Evolutionary conservation across 2,329 filamentous ascomycete genomes (phyloP), one percentile per base, ranked within the genome.

Genomic region (Hypoxylon rubiginosum): DNA sequence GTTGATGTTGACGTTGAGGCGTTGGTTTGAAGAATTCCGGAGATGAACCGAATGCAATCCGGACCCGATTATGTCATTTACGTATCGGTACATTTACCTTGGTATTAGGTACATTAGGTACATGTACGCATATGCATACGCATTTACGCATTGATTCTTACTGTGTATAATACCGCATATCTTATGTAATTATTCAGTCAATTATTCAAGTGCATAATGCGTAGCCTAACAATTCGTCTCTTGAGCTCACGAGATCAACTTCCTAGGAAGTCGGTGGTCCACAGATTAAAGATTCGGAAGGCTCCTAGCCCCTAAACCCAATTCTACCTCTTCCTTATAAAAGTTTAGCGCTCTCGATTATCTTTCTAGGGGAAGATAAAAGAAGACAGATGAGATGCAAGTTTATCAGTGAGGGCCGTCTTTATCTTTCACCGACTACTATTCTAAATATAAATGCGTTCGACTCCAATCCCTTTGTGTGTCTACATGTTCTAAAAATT

Each of bases 21-120:
- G 19, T 17, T 48, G 32, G 24, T 21, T 46, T 34, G 10, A 45
- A 10, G 36, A 28, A 21, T 19, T 49, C 62, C 62, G 62, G 59
- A 56, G 62, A 65, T 65, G 26, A 65, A 24, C 62, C 62, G 62
- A n/a, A 28, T 48, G 34, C 13, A 26, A 26, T 5, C 21, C 4
- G 13, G 43, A 15, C 17, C 43, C 43, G 28, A 48, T 48, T 5
- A 26, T 15, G 21, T n/a, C n/a, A n/a, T n/a, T n/a, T n/a, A n/a
- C 19, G 6, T 21, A 3, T 19, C 21, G 15, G 6, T 4, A 17
- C n/a, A 4, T 21, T 17, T 24, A 24, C n/a, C 4, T 45, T 21
- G 41, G 15, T 13, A 15, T 7, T 13, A 3, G 36, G 36, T 39
- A 39, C n/a, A n/a, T n/a, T n/a, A n/a, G n/a, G n/a, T n/a, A n/a